These are phyloP conservation scores for Diaporthe ilicicola DNA, from an alignment of 2,329 filamentous ascomycete species.

Conservation along the genomic window DNA sequence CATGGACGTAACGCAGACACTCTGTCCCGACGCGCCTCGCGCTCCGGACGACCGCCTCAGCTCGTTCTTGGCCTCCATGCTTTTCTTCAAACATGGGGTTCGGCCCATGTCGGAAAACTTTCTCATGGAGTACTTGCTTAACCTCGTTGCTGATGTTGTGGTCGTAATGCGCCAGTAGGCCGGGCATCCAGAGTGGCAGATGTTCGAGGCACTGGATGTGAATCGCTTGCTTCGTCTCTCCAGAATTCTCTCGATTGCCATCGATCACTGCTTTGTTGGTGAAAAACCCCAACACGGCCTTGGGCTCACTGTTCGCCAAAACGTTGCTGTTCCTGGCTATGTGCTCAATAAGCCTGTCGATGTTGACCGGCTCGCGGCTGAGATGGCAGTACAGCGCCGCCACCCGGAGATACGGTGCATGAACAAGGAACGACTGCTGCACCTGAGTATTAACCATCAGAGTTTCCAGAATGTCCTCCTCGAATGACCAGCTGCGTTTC, in stretches of 20 bases:
- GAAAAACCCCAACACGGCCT: conserved; percentile 57
- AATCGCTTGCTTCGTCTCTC: conserved; percentile 40
- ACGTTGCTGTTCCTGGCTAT: conserved; percentile 52
- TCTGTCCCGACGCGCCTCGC: conserved; percentile 51
- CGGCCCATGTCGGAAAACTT: conserved; percentile 50
- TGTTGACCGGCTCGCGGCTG: conserved; percentile 45
- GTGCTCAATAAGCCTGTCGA: conserved; percentile 52
- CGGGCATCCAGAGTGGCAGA: conserved; percentile 60
- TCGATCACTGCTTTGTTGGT: conserved; percentile 43
- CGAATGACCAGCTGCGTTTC: conserved; percentile 58
- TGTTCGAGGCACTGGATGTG: conserved; percentile 42
- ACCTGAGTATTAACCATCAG: conserved; percentile 63
- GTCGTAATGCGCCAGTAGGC: conserved; percentile 58
- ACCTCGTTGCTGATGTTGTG: conserved; percentile 50
- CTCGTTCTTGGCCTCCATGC: conserved; percentile 43
- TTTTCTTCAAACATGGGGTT: conserved; percentile 41
- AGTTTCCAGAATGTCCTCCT: conserved; percentile 60
- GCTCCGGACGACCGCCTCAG: conserved; percentile 45
- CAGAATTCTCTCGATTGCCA: conserved; percentile 41
- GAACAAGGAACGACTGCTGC: conserved; percentile 54
- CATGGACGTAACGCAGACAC: conserved; percentile 56
- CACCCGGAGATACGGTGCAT: conserved; percentile 66
- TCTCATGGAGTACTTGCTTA: conserved; percentile 53
- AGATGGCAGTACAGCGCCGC: conserved; percentile 61
- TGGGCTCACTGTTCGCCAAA: conserved; percentile 58